Base-by-base conservation (phyloP, 202 grass and related monocot species). In the Elaeis oleifera region DNA sequence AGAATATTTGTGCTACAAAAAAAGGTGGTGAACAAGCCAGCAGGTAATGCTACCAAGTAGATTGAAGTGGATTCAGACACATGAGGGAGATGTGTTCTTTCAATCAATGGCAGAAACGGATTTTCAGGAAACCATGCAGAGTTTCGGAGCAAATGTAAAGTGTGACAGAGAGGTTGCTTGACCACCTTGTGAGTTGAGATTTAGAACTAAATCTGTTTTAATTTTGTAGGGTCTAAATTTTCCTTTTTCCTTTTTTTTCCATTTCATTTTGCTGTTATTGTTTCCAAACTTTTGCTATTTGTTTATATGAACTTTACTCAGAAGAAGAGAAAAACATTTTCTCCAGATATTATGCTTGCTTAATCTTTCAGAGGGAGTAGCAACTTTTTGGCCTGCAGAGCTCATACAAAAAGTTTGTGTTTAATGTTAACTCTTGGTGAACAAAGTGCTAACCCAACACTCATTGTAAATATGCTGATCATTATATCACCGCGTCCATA, bases 171-270 rank as follows among this genome's bases (percentile, higher is more conserved):
- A 16, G 36, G 54, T 56, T 24, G 27, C 18, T 20, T 16, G n/a
- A 50, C 18, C 48, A 16, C 14, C 3, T 9, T 25, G 39, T 5
- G 11, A 22, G 3, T 23, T 22, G 19, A 16, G 13, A 64, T 50
- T 26, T 24, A 66, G 63, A 61, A 36, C 54, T 63, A 69, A 59
- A 5, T 18, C 20, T 58, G 53, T 71, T 60, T 80, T 59, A 77
- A 71, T 80, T 84, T 74, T 80, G 65, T 80, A 83, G 79, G 67
- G 51, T 72, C 72, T 49, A 63, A 58, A 55, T 60, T 65, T 68
- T 80, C 0, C 20, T 20, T 60, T 23, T 36, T 9, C 0, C 0
- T 25, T 28, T 28, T 31, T n/a, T 60, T 6, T 3, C 6, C 4
- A 3, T 32, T 14, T 19, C 27, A 31, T 18, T 60, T 32, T 60